Conservation (phyloP, 2,329 filamentous ascomycete genomes). For the Beauveria bassiana region DNA sequence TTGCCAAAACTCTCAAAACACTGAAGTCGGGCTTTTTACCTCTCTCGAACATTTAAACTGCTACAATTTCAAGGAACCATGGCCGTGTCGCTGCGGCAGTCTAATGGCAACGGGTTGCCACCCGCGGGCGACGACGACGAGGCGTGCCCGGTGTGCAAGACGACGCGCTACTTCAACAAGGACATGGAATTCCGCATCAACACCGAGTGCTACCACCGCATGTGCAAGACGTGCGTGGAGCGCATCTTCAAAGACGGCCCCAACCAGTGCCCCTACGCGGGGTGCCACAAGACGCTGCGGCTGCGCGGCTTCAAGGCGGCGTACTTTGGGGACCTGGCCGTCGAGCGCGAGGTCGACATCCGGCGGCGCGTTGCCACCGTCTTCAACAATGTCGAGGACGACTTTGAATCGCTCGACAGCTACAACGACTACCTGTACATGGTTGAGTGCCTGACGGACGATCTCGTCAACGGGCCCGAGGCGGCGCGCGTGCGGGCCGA, state of each 20-base stretch:
- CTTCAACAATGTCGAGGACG: slow-evolving; percentile 83
- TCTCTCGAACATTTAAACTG: not conserved
- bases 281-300: slow-evolving; percentile 79
- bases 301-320: slow-evolving; percentile 77
- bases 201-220: slow-evolving; percentile 97
- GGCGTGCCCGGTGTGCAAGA: slow-evolving; percentile 96
- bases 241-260: slow-evolving; percentile 90
- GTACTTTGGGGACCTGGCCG: slow-evolving; percentile 79
- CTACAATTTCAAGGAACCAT: not conserved
- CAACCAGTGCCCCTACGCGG: slow-evolving; percentile 83
- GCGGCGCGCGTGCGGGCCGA: slow-evolving; percentile 47
- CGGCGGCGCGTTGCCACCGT: slow-evolving; percentile 68
- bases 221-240: slow-evolving; percentile 94
- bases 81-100: slow-evolving; percentile 11
- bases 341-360: slow-evolving; percentile 93
- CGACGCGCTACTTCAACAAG: slow-evolving; percentile 87
- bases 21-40: too few species aligned
- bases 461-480: slow-evolving; percentile 68
- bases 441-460: slow-evolving; percentile 84
- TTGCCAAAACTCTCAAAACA: not conserved
- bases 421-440: slow-evolving; percentile 95
- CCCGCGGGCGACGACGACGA: slow-evolving; percentile 41
- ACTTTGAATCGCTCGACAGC: slow-evolving; percentile 75
- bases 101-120: slow-evolving; percentile 1
- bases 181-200: slow-evolving; percentile 95